These are phyloP conservation scores for Hyphopichia khmerensis DNA, from an alignment of 1,139 yeast species.

Conservation along the genomic window DNA sequence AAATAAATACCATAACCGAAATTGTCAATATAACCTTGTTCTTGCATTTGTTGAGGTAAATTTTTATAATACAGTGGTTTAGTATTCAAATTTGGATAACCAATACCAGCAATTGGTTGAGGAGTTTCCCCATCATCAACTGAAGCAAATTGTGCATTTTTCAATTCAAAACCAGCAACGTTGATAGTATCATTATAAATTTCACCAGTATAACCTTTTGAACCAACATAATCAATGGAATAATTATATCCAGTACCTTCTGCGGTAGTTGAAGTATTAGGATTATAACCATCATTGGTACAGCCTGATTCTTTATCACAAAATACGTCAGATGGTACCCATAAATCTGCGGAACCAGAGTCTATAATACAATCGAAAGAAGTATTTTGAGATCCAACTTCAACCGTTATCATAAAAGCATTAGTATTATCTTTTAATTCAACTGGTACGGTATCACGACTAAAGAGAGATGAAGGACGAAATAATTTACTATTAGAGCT, in stretches of 20 bases:
- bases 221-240: conserved; percentile 4
- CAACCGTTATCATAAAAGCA: conserved; percentile 3
- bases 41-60: conserved; percentile 18
- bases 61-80: conserved; percentile 11
- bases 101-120: conserved; percentile 23
- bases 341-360: conserved; percentile 5
- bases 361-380: conserved; percentile 3
- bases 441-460: background rate
- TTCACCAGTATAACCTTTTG: conserved; percentile 3
- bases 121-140: conserved; percentile 17
- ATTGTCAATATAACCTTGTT: conserved; percentile 17
- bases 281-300: conserved; percentile 2
- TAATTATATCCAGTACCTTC: conserved; percentile 2
- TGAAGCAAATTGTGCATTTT: conserved; percentile 18
- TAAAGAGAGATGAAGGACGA: background rate
- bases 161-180: conserved; percentile 8
- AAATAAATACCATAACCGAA: conserved; percentile 20
- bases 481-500: background rate
- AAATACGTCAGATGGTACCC: conserved; percentile 3
- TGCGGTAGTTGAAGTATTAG: conserved; percentile 1
- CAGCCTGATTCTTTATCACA: conserved; percentile 1
- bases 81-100: conserved; percentile 9
- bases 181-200: conserved; percentile 4
- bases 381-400: conserved; percentile 2
- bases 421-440: background rate